Base-by-base conservation (phyloP, 2,329 filamentous ascomycete genomes). In the Alternaria novae-zelandiae region DNA sequence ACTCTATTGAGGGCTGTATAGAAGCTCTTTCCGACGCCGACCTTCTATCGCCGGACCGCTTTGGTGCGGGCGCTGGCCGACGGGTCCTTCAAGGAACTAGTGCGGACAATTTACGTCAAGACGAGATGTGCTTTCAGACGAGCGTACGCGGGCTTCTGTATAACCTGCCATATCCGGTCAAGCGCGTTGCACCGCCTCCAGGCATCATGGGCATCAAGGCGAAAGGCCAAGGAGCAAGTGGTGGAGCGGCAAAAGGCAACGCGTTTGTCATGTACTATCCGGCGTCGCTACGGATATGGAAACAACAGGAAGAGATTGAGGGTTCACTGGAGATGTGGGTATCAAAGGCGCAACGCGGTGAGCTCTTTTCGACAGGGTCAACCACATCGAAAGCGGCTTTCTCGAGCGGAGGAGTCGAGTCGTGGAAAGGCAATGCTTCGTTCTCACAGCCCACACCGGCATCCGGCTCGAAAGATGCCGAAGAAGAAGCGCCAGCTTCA, bases 191-290 rank as follows among this genome's bases (percentile, higher is more conserved):
- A 70, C 82, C 74, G 23, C 79, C 78, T 7, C 69, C 74, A 26
- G 72, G 80, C 75, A 71, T 82, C 73, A 66, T 76, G 64, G 72
- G 77, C 2, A 72, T 70, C 26, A 80, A 79, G 65, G 68, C 71
- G 25, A 75, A 74, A 67, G 70, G 70, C 7, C 65, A 74, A 59
- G 66, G 70, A 41, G 58, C 69, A 13, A 64, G 59, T 21, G 56
- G 62, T 11, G 70, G 59, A 5, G 51, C 65, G 9, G 55, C 68
- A 4, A 79, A 83, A 51, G 80, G 82, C 3, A 92, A 94, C 73
- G 87, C 91, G 0, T 90, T 90, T 81, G 94, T 92, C 74, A 97
- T 99, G 92, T 96, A 94, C 70, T 99, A 96, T 74, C 96, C 96
- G 0, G 89, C 89, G 0, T 93, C 91, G 59, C 82, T 97, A 45